These are phyloP conservation scores for Gastrolobium villosum DNA, from an alignment of 306 rosid species.

Conservation along the genomic window DNA sequence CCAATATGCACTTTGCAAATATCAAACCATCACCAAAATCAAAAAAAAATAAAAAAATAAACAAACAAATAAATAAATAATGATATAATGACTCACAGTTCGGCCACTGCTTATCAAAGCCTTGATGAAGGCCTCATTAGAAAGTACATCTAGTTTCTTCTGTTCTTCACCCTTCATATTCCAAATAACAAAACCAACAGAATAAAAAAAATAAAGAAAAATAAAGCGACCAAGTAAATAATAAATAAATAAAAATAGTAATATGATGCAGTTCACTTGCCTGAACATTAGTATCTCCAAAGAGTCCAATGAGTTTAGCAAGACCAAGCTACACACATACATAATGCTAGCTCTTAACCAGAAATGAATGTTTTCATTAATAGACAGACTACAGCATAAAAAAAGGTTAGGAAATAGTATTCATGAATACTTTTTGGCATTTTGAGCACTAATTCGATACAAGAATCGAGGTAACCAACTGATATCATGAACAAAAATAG, in stretches of 20 bases:
- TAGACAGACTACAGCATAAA: too few species aligned
- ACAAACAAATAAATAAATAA: neutral
- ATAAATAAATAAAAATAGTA: too few species aligned
- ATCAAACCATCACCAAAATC: constrained; percentile 40
- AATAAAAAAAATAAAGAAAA: neutral
- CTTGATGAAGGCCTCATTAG: constrained; percentile 92
- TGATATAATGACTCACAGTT: constrained; percentile 68
- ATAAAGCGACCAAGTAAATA: neutral
- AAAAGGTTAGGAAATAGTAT: too few species aligned
- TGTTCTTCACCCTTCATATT: constrained; percentile 90
- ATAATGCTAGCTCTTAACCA: too few species aligned
- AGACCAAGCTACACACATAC: constrained; percentile 78
- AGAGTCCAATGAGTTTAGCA: constrained; percentile 97
- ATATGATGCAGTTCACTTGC: constrained; percentile 48
- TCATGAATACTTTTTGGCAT: too few species aligned
- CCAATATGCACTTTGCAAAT: constrained; percentile 79
- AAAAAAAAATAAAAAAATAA: neutral
- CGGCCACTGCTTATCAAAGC: constrained; percentile 95
- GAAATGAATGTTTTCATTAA: too few species aligned
- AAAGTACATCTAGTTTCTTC: constrained; percentile 96
- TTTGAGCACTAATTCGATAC: too few species aligned
- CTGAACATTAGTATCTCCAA: constrained; percentile 99
- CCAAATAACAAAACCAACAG: constrained; percentile 29
- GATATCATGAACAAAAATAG: too few species aligned
- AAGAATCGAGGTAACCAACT: too few species aligned